These are phyloP conservation scores for Zygoascus meyerae DNA, from an alignment of 1,139 yeast species.

Conservation along the genomic window DNA sequence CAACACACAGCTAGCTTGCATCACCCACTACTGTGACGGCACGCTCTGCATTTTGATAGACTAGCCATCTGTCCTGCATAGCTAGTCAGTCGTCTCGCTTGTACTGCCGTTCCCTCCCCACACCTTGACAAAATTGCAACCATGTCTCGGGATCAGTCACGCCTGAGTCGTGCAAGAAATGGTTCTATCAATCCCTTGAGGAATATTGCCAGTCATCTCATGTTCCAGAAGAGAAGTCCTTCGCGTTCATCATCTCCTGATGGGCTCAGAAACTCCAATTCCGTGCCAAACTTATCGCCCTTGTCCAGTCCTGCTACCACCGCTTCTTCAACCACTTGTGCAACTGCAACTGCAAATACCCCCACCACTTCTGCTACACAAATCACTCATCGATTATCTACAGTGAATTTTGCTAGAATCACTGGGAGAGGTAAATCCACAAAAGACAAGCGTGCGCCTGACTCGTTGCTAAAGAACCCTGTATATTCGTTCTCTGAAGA, in stretches of 20 bases:
- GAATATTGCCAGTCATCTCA: conserved; percentile 7
- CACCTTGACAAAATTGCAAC: too few species aligned
- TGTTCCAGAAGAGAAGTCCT: conserved; percentile 1
- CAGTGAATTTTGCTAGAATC: conserved; percentile 1
- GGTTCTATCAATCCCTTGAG: conserved; percentile 6
- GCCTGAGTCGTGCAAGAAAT: neutral
- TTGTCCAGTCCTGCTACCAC: neutral
- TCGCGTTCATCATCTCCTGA: conserved; percentile 2
- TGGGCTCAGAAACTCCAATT: neutral
- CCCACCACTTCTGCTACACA: neutral
- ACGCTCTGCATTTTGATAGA: too few species aligned
- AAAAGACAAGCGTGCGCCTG: neutral
- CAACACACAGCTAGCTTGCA: too few species aligned
- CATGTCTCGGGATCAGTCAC: too few species aligned
- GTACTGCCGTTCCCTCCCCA: too few species aligned
- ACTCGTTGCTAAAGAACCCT: neutral
- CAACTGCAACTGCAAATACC: conserved; percentile 6
- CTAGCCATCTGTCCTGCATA: too few species aligned
- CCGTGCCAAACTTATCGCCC: too few species aligned
- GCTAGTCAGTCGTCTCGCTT: too few species aligned
- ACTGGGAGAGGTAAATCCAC: neutral
- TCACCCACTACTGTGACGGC: too few species aligned
- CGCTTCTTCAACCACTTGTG: conserved; percentile 3
- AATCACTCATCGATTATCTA: neutral
- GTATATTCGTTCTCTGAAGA: neutral